A percentile compares a stretch with the other conserved stretches of the same genome.
phyloP scores from a whole-genome alignment of 164 flowering plant species.

The Vitis vinifera region DNA sequence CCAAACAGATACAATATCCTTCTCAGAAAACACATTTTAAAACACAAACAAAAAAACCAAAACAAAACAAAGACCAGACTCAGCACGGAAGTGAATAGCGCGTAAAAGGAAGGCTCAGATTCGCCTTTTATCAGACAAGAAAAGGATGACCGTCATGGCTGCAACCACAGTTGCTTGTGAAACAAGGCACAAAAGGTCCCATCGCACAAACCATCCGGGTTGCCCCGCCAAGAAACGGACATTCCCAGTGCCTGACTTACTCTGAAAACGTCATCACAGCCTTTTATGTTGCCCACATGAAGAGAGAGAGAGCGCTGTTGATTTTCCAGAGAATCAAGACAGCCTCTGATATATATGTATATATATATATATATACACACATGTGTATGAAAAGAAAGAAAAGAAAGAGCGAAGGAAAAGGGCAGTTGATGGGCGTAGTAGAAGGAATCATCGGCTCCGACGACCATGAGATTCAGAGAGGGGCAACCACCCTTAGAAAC shows the following conservation, averaged over 20 bases:
- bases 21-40: no score
- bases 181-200: no score
- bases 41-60: no score
- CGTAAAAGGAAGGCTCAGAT: no score
- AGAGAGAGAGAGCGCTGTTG: background rate
- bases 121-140: no score
- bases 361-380: no score
- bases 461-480: slow-evolving; percentile 8
- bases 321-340: background rate
- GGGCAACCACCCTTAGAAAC: slow-evolving; percentile 5
- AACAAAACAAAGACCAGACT: no score
- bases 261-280: slow-evolving; percentile 17
- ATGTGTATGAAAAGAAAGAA: background rate
- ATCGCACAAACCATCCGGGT: background rate
- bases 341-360: background rate
- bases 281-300: background rate
- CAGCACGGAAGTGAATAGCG: no score
- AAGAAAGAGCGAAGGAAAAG: background rate
- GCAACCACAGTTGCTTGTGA: no score
- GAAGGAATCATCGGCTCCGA: slow-evolving; percentile 29
- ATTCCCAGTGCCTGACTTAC: background rate
- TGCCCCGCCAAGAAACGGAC: slow-evolving; percentile 7
- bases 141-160: no score
- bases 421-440: no score
- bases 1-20: no score